Evolutionary conservation across 225 moss, liverwort and hornwort species (phyloP).

Genomic region (Bryoerythrophyllum caledonicum): DNA sequence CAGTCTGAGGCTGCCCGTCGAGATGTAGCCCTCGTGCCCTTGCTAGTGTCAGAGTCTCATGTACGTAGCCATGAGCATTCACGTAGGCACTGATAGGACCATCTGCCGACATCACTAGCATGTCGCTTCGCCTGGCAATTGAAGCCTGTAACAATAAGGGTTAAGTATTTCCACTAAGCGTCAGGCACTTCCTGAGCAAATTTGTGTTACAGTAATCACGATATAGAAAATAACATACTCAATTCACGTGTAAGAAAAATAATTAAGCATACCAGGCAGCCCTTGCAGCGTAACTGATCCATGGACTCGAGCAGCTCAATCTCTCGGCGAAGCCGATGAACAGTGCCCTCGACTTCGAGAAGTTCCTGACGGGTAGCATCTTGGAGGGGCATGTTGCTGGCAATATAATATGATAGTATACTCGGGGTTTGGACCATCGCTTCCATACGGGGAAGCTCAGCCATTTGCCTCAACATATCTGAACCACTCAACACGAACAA

Average conservation of each 20-base stretch:
- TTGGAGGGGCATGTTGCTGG: slow-evolving; percentile 95
- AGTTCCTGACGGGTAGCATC: slow-evolving; percentile 95
- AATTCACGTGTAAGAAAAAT: background rate
- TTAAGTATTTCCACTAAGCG: background rate
- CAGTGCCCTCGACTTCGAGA: slow-evolving; percentile 86
- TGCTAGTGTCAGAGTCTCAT: slow-evolving; percentile 88
- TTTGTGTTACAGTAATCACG: background rate
- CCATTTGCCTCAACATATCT: slow-evolving; percentile 97
- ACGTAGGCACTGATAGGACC: slow-evolving; percentile 93
- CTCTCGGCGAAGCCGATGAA: slow-evolving; percentile 81
- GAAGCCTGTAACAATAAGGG: slow-evolving; percentile 52
- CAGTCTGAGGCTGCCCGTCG: slow-evolving; percentile 70
- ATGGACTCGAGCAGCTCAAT: slow-evolving; percentile 87
- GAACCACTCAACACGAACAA: slow-evolving; percentile 19
- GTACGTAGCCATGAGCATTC: slow-evolving; percentile 81
- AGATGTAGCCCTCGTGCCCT: slow-evolving; percentile 79
- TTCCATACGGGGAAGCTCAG: slow-evolving; percentile 82
- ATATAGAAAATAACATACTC: background rate
- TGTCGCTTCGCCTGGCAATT: slow-evolving; percentile 91
- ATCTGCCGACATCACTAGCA: slow-evolving; percentile 96
- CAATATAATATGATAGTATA: slow-evolving; percentile 84
- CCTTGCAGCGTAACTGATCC: slow-evolving; percentile 85
- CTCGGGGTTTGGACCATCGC: slow-evolving; percentile 74
- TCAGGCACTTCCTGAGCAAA: background rate
- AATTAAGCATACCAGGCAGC: slow-evolving; percentile 54